These are phyloP conservation scores for Pilatotrama ljubarskyi DNA, from an alignment of 768 basidiomycete genomes.

Conservation along the genomic window DNA sequence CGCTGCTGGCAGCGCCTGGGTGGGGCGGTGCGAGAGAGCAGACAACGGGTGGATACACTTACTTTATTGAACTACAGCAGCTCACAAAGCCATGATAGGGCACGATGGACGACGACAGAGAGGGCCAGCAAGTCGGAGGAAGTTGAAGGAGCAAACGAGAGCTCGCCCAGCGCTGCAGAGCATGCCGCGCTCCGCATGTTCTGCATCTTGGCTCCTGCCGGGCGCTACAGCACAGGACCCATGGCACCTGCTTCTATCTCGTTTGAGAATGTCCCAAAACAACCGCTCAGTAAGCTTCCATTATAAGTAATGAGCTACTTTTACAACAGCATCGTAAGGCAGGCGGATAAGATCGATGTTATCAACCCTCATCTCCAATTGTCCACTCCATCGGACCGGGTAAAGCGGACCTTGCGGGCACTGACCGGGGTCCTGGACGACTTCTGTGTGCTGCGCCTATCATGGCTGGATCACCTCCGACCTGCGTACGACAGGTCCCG, in stretches of 20 bases:
- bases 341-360: background rate
- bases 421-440: constrained; percentile 2
- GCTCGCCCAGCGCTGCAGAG: constrained; percentile 8
- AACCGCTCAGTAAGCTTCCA: background rate
- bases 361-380: background rate
- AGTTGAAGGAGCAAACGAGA: constrained; percentile 15
- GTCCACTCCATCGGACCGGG: constrained; percentile 7
- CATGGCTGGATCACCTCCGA: constrained; percentile 11
- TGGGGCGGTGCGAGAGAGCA: constrained; percentile 13
- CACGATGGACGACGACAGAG: constrained; percentile 7
- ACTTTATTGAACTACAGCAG: constrained; percentile 9
- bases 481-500: constrained; percentile 4
- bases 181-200: constrained; percentile 20
- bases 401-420: background rate
- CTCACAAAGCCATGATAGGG: constrained; percentile 19
- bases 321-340: no score
- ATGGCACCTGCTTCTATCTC: background rate
- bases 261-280: background rate
- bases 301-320: no score
- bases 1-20: background rate
- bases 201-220: constrained; percentile 6
- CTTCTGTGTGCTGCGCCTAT: constrained; percentile 1
- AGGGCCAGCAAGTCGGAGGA: background rate
- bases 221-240: background rate
- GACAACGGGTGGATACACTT: background rate